A percentile compares a stretch with the other conserved stretches of the same genome.
These are phyloP conservation scores for Zoysia pacifica DNA, from an alignment of 176 grass and related monocot species.

Conservation along the genomic window DNA sequence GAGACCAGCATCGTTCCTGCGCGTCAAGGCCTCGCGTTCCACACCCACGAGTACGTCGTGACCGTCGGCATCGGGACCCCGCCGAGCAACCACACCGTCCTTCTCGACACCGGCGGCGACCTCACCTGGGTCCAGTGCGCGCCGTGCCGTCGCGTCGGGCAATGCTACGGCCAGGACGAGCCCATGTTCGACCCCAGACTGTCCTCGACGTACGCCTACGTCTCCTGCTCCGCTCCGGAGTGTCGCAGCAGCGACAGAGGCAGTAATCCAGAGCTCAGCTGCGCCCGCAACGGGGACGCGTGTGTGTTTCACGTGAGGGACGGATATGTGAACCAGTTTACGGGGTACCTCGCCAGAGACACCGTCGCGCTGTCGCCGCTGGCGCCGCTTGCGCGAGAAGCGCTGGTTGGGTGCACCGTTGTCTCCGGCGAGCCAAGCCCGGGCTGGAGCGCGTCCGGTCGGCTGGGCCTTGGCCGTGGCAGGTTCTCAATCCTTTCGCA, in stretches of 20 bases:
- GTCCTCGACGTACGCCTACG: conserved; percentile 38
- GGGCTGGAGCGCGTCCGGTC: background rate
- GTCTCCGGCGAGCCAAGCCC: background rate
- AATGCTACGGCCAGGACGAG: conserved; percentile 30
- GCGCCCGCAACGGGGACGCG: too few relatives aligned
- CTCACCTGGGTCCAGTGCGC: too few relatives aligned
- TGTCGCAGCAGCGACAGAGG: background rate
- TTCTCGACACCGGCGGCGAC: background rate
- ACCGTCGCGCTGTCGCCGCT: conserved; percentile 21
- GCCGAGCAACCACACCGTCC: conserved; percentile 36
- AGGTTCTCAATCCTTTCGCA: conserved; percentile 46
- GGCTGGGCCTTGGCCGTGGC: conserved; percentile 46
- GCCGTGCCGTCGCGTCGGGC: conserved; percentile 10
- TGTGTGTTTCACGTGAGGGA: too few relatives aligned
- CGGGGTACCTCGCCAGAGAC: conserved; percentile 17
- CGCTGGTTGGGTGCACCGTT: conserved; percentile 48
- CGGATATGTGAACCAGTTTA: background rate
- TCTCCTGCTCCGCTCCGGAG: conserved; percentile 30
- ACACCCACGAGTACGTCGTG: conserved; percentile 36
- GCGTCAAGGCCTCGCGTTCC: conserved; percentile 1
- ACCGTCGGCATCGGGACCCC: conserved; percentile 48
- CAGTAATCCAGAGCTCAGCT: too few relatives aligned
- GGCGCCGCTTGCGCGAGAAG: background rate
- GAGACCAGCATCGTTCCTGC: background rate
- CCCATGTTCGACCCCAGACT: conserved; percentile 41